phyloP scores from a whole-genome alignment of 306 rosid genomes.

The Acacia confusa region DNA sequence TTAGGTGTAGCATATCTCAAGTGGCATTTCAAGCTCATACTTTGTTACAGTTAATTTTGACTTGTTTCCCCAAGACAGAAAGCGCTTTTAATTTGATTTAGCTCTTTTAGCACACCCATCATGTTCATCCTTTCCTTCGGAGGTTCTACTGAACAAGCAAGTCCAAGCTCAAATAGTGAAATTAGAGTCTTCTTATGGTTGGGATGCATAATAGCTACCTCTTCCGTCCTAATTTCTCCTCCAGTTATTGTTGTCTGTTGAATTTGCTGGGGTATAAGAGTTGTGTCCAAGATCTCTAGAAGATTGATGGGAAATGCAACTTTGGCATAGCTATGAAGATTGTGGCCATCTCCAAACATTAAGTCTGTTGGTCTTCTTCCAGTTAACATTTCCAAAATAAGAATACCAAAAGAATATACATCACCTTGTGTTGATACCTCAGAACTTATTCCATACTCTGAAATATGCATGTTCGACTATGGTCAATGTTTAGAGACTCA shows the following conservation, averaged over 20 bases:
- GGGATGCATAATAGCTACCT: background rate
- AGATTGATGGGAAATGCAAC: background rate
- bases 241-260: background rate
- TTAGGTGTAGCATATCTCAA: too few species aligned
- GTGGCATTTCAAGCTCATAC: background rate
- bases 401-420: background rate
- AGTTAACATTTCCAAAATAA: background rate
- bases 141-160: background rate
- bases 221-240: background rate
- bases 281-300: background rate
- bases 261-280: background rate
- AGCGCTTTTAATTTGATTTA: background rate
- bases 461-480: too few species aligned
- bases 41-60: background rate
- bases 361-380: conserved; percentile 26
- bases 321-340: background rate
- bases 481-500: too few species aligned
- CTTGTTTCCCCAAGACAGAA: background rate
- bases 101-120: background rate
- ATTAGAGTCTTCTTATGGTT: background rate
- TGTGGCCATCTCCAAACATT: conserved; percentile 17
- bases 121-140: background rate
- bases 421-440: background rate
- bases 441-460: background rate
- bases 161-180: background rate